phyloP scores from a whole-genome alignment of 2,329 filamentous ascomycete species.

The Phialophora chinensis region DNA sequence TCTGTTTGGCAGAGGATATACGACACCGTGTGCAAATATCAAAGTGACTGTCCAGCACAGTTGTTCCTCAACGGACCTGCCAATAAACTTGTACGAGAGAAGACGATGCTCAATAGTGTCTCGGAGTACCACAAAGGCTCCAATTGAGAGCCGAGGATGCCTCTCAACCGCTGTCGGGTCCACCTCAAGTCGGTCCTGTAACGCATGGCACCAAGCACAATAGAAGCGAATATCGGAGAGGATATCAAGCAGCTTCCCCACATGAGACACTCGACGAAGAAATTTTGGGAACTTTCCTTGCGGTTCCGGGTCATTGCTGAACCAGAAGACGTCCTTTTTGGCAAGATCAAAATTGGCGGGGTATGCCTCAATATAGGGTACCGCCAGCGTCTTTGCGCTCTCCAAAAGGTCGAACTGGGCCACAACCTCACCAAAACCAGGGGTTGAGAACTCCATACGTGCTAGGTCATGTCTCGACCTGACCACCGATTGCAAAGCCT shows the following conservation, averaged over 20 bases:
- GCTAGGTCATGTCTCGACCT: not conserved
- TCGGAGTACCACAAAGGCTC: not conserved
- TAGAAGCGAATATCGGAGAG: not conserved
- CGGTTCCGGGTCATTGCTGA: not conserved
- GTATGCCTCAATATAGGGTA: not conserved
- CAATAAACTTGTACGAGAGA: not conserved
- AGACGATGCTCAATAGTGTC: not conserved
- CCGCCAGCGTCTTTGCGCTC: constrained; percentile 2
- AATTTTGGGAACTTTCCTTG: not conserved
- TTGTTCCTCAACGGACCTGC: not conserved
- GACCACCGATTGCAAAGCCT: not conserved
- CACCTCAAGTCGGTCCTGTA: not conserved
- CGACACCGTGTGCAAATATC: not conserved
- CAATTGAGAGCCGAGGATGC: not conserved
- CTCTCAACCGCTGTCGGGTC: not conserved
- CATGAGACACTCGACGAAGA: not conserved
- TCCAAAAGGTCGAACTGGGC: constrained; percentile 6
- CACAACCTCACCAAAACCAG: not conserved
- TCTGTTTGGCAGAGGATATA: not conserved
- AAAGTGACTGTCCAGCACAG: constrained; percentile 3
- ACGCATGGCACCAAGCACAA: not conserved
- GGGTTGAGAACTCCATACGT: not conserved
- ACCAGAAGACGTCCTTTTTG: not conserved
- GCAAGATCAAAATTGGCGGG: not conserved
- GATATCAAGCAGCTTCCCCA: not conserved